Evolutionary conservation across 2,329 filamentous ascomycete genomes (phyloP).

Genomic region (Trichophyton benhamiae): DNA sequence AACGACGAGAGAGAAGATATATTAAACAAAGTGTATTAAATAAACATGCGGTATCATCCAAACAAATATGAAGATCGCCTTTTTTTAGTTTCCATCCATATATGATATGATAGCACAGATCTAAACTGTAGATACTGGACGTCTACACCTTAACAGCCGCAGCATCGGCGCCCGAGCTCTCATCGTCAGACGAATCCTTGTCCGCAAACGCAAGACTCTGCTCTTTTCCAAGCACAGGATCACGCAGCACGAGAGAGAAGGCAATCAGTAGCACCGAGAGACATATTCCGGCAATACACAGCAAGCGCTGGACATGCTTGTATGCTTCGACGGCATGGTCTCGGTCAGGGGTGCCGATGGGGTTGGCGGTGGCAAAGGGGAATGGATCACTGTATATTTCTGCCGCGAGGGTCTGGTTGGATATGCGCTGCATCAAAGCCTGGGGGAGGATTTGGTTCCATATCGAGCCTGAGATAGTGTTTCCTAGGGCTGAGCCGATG

Average conservation of each 20-base stretch:
- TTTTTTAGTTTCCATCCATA: too few species aligned
- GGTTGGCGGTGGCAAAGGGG: slow-evolving; percentile 24
- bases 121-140: not conserved
- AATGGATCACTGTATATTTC: slow-evolving; percentile 35
- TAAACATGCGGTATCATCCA: too few species aligned
- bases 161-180: not conserved
- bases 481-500: slow-evolving; percentile 49
- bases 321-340: slow-evolving; percentile 36
- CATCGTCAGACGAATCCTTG: slow-evolving; percentile 13
- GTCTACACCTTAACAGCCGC: not conserved
- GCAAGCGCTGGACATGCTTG: slow-evolving; percentile 34
- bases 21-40: too few species aligned
- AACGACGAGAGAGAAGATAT: too few species aligned
- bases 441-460: slow-evolving; percentile 48
- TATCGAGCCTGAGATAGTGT: slow-evolving; percentile 49
- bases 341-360: slow-evolving; percentile 35
- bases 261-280: slow-evolving; percentile 35
- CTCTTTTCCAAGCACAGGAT: slow-evolving; percentile 35
- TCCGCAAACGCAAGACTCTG: slow-evolving; percentile 37
- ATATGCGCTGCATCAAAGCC: slow-evolving; percentile 30
- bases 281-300: slow-evolving; percentile 42
- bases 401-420: slow-evolving; percentile 30
- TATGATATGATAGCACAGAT: too few species aligned
- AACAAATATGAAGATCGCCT: too few species aligned
- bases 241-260: slow-evolving; percentile 36